Evolutionary conservation across 768 basidiomycete genomes (phyloP).

Genomic region (Auriscalpium microsporum): DNA sequence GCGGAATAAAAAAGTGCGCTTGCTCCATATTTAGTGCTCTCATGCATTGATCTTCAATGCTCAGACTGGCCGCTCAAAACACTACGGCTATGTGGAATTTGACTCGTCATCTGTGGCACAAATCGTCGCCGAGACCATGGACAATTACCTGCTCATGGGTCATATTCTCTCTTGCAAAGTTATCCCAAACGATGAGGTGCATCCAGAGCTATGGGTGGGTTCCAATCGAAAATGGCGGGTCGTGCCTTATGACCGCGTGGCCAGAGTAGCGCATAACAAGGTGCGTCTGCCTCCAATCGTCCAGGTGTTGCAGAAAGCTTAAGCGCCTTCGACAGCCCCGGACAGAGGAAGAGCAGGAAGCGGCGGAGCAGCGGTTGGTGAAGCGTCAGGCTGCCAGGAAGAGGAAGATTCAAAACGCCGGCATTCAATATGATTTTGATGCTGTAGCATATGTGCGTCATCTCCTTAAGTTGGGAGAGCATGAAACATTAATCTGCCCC

Average conservation of each 20-base stretch:
- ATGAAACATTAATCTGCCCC: neutral
- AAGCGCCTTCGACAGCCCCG: conserved; percentile 41
- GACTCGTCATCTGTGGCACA: conserved; percentile 80
- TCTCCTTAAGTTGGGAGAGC: neutral
- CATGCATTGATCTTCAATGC: neutral
- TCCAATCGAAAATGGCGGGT: conserved; percentile 86
- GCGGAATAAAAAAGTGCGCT: conserved; percentile 79
- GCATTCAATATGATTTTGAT: conserved; percentile 83
- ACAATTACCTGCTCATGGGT: conserved; percentile 94
- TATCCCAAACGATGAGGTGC: conserved; percentile 82
- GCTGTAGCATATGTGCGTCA: conserved; percentile 73
- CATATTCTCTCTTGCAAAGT: conserved; percentile 89
- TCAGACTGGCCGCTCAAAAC: conserved; percentile 92
- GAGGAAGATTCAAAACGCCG: conserved; percentile 66
- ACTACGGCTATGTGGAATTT: conserved; percentile 96
- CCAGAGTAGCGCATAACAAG: conserved; percentile 74
- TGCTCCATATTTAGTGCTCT: neutral
- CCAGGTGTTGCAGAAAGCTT: neutral
- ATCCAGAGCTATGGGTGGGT: conserved; percentile 94
- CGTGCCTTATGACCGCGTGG: conserved; percentile 67
- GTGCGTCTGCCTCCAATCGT: conserved; percentile 20
- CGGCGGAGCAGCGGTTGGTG: conserved; percentile 59
- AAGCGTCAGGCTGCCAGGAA: conserved; percentile 72
- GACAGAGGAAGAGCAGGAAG: conserved; percentile 59
- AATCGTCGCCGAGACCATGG: conserved; percentile 97